Evolutionary conservation across 164 flowering plant species (phyloP).

Genomic region (Kingdonia uniflora): DNA sequence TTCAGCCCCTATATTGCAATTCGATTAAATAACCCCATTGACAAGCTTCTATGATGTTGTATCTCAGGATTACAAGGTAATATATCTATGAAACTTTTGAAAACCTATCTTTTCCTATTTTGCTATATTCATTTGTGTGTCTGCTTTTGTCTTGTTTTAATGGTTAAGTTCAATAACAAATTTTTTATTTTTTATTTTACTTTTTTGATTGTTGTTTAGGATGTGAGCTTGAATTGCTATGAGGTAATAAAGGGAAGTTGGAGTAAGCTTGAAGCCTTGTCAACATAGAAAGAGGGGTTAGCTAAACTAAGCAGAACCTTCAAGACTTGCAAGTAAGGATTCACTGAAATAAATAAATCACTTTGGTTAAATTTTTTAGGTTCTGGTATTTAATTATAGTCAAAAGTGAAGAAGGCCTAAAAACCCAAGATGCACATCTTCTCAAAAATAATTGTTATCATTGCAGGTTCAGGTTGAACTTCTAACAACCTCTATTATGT

Average conservation of each 20-base stretch:
- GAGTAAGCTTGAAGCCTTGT: conserved; percentile 32
- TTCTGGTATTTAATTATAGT: too few species aligned
- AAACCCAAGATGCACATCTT: too few species aligned
- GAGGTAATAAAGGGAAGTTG: conserved; percentile 53
- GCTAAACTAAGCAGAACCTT: conserved; percentile 30
- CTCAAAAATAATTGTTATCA: too few species aligned
- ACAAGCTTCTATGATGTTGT: conserved; percentile 53
- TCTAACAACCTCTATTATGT: too few species aligned
- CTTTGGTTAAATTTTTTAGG: too few species aligned
- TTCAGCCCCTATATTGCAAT: conserved; percentile 49
- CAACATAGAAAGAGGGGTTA: conserved; percentile 23
- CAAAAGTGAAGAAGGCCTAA: too few species aligned
- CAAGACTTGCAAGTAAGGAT: conserved; percentile 43
- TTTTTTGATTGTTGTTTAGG: conserved; percentile 28
- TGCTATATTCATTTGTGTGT: too few species aligned
- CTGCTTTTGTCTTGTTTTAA: neutral
- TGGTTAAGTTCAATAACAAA: neutral
- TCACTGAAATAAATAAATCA: neutral
- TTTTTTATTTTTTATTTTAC: neutral
- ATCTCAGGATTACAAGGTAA: conserved; percentile 47
- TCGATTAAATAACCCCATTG: conserved; percentile 40
- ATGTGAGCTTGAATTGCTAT: conserved; percentile 41
- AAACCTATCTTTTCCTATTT: too few species aligned
- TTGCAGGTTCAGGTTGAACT: too few species aligned
- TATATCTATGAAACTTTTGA: neutral